Conservation (phyloP, 2,329 filamentous ascomycete genomes). For the Didymella arachidicola region DNA sequence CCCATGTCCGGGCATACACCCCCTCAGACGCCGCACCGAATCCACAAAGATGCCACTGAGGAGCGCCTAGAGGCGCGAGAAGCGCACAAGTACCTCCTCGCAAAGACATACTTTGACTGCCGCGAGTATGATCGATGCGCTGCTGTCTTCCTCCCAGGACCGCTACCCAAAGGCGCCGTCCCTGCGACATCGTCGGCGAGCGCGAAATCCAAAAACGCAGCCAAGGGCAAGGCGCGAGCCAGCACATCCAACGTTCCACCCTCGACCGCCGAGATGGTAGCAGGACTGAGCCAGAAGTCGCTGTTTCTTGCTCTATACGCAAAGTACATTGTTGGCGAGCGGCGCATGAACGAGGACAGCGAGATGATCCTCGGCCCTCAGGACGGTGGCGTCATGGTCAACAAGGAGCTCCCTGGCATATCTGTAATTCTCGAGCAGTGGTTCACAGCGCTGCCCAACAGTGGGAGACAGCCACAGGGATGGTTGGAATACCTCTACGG, state of each 20-base stretch:
- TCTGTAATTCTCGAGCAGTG: constrained; percentile 80
- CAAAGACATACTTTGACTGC: constrained; percentile 94
- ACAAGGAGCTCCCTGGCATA: constrained; percentile 82
- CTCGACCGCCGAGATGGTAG: constrained; percentile 49
- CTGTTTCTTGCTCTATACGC: constrained; percentile 92
- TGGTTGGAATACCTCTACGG: constrained; percentile 96
- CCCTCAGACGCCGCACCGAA: constrained; percentile 54
- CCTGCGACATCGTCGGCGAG: constrained; percentile 53
- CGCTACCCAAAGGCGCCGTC: constrained; percentile 73
- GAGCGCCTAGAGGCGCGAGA: constrained; percentile 79
- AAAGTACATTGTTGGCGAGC: constrained; percentile 91
- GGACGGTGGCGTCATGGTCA: constrained; percentile 82
- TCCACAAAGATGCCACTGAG: constrained; percentile 73
- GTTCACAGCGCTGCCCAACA: constrained; percentile 71
- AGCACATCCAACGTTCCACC: constrained; percentile 50
- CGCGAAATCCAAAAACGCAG: constrained; percentile 44
- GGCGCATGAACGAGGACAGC: constrained; percentile 93
- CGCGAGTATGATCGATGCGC: constrained; percentile 94
- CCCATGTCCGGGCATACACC: constrained; percentile 63
- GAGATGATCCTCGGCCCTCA: constrained; percentile 97
- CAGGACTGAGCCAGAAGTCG: constrained; percentile 81
- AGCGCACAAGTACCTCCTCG: constrained; percentile 82
- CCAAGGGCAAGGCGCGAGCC: constrained; percentile 68
- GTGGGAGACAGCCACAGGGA: constrained; percentile 74
- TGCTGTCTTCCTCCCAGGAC: constrained; percentile 83